Evolutionary conservation across 2,329 filamentous ascomycete genomes (phyloP), one percentile per base, ranked within the genome.

Genomic region (Venturia oleaginea): DNA sequence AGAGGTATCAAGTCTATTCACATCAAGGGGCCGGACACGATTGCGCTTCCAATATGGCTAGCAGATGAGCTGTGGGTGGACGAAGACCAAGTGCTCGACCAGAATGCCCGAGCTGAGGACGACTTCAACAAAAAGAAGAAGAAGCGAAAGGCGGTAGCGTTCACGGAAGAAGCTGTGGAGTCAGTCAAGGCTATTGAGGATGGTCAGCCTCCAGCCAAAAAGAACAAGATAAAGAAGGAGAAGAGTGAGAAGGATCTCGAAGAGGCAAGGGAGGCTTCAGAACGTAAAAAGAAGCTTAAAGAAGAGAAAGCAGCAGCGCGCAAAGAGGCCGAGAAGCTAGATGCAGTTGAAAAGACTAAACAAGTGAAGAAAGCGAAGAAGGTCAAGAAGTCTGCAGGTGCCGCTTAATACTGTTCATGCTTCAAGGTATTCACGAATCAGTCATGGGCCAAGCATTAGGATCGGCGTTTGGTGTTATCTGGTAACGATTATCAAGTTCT

Each of bases 11-110:
- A 88, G 76, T 85, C 85, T 67, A 79, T 99, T 67, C 92, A 96
- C 76, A 83, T 99, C 80, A 99, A 97, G 83, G 91, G 91, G 3
- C 88, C 91, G 34, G 86, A 90, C 72, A 96, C 93, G 4, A 88
- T 87, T 67, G 89, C 93, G 10, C 82, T 99, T 72, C 94, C 94
- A n/a, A 87, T 99, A 73, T 99, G 92, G 90, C 79, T 96, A 73
- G 90, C 93, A 4, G 88, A 92, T 69, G 92, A 97, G 81, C 81
- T 99, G 68, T 99, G 94, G 92, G 77, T 88, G 19, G 90, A 94
- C 68, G 84, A 88, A 66, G 83, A 86, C 67, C 87, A 91, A 72
- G 85, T 96, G 7, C 79, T 94, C 54, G 78, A 80, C 6, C 79
- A 83, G 68, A 77, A 76, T 38, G 75, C 71, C 62, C 69, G 72